These are phyloP conservation scores for Neoscytalidium dimidiatum DNA, from an alignment of 2,329 filamentous ascomycete genomes.

Conservation along the genomic window DNA sequence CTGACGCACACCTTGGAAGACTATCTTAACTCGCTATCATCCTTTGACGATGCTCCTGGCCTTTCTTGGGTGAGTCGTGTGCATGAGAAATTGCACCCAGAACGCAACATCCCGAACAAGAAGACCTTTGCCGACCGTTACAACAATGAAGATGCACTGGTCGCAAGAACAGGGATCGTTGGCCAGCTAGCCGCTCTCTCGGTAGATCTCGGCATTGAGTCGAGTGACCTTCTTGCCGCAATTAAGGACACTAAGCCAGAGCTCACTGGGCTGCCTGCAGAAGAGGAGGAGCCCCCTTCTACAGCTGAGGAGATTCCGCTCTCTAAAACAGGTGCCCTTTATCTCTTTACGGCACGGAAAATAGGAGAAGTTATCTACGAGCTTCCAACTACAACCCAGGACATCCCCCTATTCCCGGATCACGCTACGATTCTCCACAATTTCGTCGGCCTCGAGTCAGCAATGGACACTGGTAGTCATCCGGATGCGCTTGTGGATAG, in stretches of 20 bases:
- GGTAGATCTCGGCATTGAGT: constrained; percentile 55
- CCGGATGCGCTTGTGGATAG: constrained; percentile 58
- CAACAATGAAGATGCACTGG: constrained; percentile 62
- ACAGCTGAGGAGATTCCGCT: constrained; percentile 57
- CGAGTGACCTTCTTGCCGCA: constrained; percentile 50
- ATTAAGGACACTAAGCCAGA: constrained; percentile 42
- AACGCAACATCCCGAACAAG: constrained; percentile 62
- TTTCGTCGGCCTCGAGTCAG: constrained; percentile 44
- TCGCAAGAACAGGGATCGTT: constrained; percentile 65
- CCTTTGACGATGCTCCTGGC: constrained; percentile 49
- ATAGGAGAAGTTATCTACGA: constrained; percentile 53
- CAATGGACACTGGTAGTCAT: constrained; percentile 44
- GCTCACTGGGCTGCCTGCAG: constrained; percentile 44
- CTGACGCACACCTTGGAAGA: constrained; percentile 76
- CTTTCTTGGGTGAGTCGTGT: constrained; percentile 58
- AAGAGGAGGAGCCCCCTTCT: constrained; percentile 58
- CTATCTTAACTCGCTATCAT: constrained; percentile 61
- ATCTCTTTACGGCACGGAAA: constrained; percentile 56
- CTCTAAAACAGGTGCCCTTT: constrained; percentile 56
- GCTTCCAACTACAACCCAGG: constrained; percentile 38
- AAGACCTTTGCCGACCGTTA: constrained; percentile 66
- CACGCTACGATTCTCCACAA: constrained; percentile 54
- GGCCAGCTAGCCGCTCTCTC: constrained; percentile 72
- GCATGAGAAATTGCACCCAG: constrained; percentile 68
- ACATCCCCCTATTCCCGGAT: constrained; percentile 54